Conservation (phyloP, 805 yeast species). For the Yamadazyma sp. region DNA sequence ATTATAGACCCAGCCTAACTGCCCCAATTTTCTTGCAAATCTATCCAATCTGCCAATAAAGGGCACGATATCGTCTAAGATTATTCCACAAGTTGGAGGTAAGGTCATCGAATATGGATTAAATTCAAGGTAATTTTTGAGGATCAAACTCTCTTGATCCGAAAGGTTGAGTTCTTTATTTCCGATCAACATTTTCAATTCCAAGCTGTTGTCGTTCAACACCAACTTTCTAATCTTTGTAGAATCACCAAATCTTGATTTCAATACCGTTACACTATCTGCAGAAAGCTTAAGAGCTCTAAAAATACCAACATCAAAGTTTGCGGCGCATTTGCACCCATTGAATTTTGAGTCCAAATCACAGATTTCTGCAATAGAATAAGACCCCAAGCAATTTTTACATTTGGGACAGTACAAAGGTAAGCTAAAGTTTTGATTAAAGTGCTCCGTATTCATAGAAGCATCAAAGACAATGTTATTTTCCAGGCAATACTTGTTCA, state of each 20-base stretch:
- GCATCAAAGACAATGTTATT: neutral
- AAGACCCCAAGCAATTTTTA: neutral
- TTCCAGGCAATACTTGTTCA: slow-evolving; percentile 1
- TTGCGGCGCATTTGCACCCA: neutral
- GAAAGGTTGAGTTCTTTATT: no score
- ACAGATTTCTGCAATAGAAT: neutral
- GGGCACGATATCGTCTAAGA: neutral
- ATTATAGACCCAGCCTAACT: neutral
- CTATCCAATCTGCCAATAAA: neutral
- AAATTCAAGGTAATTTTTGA: slow-evolving; percentile 1
- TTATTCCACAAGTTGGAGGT: neutral
- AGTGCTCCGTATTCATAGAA: neutral
- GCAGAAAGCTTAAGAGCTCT: no score
- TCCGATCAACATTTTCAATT: no score
- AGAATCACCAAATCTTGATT: no score
- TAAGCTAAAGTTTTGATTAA: neutral
- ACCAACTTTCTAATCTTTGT: no score
- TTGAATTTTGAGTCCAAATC: neutral
- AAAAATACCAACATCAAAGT: neutral
- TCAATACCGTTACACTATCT: no score
- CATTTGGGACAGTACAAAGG: slow-evolving; percentile 2
- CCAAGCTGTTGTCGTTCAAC: no score
- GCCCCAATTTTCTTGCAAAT: neutral
- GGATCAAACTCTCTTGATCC: neutral
- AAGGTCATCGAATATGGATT: slow-evolving; percentile 1